Conservation (phyloP, 306 rosid species). For the Urtica urens region DNA sequence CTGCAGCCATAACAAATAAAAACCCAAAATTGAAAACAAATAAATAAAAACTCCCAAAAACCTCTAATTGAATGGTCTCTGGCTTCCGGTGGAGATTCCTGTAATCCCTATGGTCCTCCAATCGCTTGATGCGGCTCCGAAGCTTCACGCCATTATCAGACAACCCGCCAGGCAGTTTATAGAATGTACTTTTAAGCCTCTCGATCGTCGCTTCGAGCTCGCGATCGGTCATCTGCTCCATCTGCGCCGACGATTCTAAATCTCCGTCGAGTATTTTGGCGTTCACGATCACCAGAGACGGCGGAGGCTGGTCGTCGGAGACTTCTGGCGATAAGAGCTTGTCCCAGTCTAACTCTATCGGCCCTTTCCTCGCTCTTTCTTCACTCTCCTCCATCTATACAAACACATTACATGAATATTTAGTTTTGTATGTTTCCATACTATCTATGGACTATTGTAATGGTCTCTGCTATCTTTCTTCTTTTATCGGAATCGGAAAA, state of each 20-base stretch:
- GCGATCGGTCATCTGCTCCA: constrained; percentile 10
- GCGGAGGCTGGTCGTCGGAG: constrained; percentile 8
- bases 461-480: background rate
- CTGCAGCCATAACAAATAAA: too few relatives aligned
- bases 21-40: background rate
- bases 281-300: constrained; percentile 17
- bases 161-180: background rate
- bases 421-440: background rate
- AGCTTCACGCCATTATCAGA: constrained; percentile 52
- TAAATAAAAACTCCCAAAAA: constrained; percentile 2
- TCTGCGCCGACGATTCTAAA: constrained; percentile 22
- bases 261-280: constrained; percentile 5
- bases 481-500: background rate
- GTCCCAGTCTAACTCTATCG: constrained; percentile 21
- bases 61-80: constrained; percentile 16
- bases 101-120: constrained; percentile 30
- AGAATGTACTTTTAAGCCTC: constrained; percentile 12
- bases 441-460: too few relatives aligned
- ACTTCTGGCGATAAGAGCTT: constrained; percentile 11
- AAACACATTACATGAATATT: background rate
- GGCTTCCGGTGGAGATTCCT: constrained; percentile 26
- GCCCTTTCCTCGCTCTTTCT: constrained; percentile 8
- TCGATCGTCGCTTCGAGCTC: constrained; percentile 25
- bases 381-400: constrained; percentile 29
- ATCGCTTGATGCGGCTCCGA: constrained; percentile 5